Base-by-base conservation (phyloP, 1,284 basidiomycete species). In the Coniferiporia sulphurascens region DNA sequence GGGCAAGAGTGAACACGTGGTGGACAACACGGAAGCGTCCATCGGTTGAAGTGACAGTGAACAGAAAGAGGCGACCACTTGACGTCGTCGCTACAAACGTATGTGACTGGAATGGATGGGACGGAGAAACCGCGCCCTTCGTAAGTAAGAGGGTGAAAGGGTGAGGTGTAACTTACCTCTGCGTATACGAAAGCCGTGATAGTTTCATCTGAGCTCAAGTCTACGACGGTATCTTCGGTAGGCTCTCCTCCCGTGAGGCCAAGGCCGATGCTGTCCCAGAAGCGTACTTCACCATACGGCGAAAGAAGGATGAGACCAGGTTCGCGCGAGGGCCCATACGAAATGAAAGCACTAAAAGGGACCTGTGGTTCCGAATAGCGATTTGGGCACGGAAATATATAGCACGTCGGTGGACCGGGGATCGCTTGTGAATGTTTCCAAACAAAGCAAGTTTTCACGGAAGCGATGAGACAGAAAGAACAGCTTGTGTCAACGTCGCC, bases 261-360 rank as follows among this genome's bases (percentile, higher is more conserved):
- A 63, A 86, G 88, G 2, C 85, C 85, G 54, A 92, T 86, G 65
- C 86, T 88, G 59, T 89, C 85, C 89, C 89, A 93, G 69, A 89
- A 88, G 56, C 86, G 82, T 60, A 87, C 74, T 63, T 82, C 76
- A 1, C 90, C 90, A 3, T 76, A 74, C 10, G 77, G 73, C 8
- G 88, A 87, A 57, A 86, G 70, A 43, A 92, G 78, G 50, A 92
- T 81, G 38, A 92, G 79, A 22, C 89, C 90, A 19, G 90, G 90
- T 71, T 92, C 90, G 34, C 88, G 80, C 22, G 81, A 76, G n/a
- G 77, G 65, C 6, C 82, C 83, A 67, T 83, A 83, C 12, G 90
- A 87, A 19, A 92, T 81, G 13, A 92, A 78, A 3, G 78, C 82
- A 66, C 88, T 83, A 56, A 85, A 80, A 10, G 89, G 87, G 22